phyloP scores from a whole-genome alignment of 2,329 filamentous ascomycete species.

The Neofusicoccum parvum region DNA sequence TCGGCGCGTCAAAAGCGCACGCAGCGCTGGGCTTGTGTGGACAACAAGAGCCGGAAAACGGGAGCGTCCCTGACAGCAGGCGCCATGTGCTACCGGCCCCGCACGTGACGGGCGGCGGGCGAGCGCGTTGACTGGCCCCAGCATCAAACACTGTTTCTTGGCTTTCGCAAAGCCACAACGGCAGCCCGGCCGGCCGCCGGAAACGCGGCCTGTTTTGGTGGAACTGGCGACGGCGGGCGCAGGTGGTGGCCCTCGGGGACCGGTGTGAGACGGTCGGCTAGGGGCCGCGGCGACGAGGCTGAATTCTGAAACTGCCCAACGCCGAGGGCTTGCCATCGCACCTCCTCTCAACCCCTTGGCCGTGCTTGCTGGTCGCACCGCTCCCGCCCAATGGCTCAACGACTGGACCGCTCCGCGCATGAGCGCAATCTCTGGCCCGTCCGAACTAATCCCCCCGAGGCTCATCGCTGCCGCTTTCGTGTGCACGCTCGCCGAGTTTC shows the following conservation, averaged over 20 bases:
- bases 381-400: neutral
- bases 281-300: slow-evolving; percentile 6
- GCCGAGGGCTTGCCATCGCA: neutral
- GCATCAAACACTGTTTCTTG: neutral
- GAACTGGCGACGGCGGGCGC: neutral
- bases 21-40: neutral
- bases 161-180: neutral
- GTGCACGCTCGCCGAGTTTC: neutral
- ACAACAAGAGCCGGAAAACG: neutral
- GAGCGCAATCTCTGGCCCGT: neutral
- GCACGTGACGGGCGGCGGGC: neutral
- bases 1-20: neutral
- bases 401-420: slow-evolving; percentile 1
- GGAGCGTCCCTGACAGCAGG: neutral
- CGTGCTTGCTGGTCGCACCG: neutral
- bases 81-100: neutral
- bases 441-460: neutral
- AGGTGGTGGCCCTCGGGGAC: neutral
- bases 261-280: slow-evolving; percentile 13
- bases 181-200: neutral
- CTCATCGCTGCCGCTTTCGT: slow-evolving; percentile 1
- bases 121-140: neutral
- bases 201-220: neutral
- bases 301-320: slow-evolving; percentile 13
- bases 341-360: neutral